Evolutionary conservation across 257 asterid species (phyloP).

Genomic region (Solanum pimpinellifolium): DNA sequence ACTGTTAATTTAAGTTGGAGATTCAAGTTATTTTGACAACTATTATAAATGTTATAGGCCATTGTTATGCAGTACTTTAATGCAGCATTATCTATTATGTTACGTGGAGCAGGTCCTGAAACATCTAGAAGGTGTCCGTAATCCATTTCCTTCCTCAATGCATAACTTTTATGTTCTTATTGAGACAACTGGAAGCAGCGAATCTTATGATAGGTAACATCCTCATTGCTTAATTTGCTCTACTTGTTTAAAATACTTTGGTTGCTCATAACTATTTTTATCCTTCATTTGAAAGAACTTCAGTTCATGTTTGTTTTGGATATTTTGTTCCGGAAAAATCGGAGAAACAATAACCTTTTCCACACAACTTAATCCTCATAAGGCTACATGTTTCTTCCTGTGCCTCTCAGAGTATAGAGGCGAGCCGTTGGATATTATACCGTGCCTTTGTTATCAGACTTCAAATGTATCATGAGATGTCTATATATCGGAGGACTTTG

Average conservation of each 20-base stretch:
- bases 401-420: background rate
- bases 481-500: background rate
- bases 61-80: background rate
- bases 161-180: constrained; percentile 83
- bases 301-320: background rate
- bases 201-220: constrained; percentile 81
- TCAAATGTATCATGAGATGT: background rate
- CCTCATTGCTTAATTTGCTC: constrained; percentile 8
- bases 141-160: constrained; percentile 78
- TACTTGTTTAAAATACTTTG: background rate
- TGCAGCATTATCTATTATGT: background rate
- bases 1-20: background rate
- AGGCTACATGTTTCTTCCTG: background rate
- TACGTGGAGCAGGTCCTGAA: constrained; percentile 62
- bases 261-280: background rate
- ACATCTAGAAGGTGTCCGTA: constrained; percentile 86
- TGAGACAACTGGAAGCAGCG: constrained; percentile 93
- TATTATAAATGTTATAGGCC: background rate
- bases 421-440: background rate
- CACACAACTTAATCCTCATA: background rate
- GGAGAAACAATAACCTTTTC: background rate
- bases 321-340: background rate
- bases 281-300: background rate
- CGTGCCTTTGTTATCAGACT: background rate
- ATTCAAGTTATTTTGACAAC: background rate